A percentile compares a stretch with the other conserved stretches of the same genome.
These are phyloP conservation scores for Tricholoma saponaceum DNA, from an alignment of 768 basidiomycete genomes.

Conservation along the genomic window DNA sequence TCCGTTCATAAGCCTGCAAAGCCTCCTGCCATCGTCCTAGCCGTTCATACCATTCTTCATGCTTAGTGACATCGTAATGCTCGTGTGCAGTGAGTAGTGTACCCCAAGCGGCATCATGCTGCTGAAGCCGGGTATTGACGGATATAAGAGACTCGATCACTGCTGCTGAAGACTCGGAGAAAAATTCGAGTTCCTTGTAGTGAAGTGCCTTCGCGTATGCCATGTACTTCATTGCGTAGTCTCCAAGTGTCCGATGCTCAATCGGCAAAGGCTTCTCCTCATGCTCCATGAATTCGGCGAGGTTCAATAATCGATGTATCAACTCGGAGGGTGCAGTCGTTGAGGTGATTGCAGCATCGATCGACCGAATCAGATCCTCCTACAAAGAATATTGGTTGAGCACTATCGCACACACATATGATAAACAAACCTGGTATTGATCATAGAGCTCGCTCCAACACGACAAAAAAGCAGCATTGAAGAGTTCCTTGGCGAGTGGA, in stretches of 20 bases:
- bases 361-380: slow-evolving; percentile 92
- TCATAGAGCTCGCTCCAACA: slow-evolving; percentile 97
- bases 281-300: slow-evolving; percentile 99
- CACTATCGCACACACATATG: background rate
- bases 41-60: slow-evolving; percentile 98
- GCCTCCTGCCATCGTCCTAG: slow-evolving; percentile 97
- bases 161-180: slow-evolving; percentile 83
- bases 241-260: slow-evolving; percentile 88
- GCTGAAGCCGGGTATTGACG: slow-evolving; percentile 95
- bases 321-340: slow-evolving; percentile 78
- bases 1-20: slow-evolving; percentile 77
- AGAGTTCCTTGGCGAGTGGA: slow-evolving; percentile 89
- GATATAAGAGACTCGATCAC: slow-evolving; percentile 94
- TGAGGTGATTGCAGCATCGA: slow-evolving; percentile 82
- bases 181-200: slow-evolving; percentile 97
- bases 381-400: slow-evolving; percentile 24
- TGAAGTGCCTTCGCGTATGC: slow-evolving; percentile 97
- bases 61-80: slow-evolving; percentile 85
- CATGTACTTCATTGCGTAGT: slow-evolving; percentile 89
- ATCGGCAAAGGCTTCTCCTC: slow-evolving; percentile 95
- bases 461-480: slow-evolving; percentile 97
- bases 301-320: slow-evolving; percentile 85
- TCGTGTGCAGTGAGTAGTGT: slow-evolving; percentile 87
- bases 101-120: slow-evolving; percentile 97
- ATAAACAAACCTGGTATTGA: slow-evolving; percentile 80